Evolutionary conservation across 2,329 filamentous ascomycete genomes (phyloP).

Genomic region (Pestalotiopsis fici): DNA sequence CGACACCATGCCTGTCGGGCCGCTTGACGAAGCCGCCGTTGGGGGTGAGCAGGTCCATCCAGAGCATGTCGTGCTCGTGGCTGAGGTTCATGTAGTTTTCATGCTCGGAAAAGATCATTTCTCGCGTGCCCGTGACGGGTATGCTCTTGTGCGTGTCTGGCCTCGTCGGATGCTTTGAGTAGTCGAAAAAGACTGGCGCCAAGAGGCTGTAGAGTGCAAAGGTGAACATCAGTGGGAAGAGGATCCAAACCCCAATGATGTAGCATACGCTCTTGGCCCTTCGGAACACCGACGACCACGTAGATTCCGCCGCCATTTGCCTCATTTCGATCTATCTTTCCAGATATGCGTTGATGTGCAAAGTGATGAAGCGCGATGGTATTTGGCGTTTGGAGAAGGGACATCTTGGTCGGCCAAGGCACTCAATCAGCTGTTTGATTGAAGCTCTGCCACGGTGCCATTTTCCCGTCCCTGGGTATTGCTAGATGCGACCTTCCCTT

Average conservation of each 20-base stretch:
- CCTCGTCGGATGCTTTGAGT: neutral
- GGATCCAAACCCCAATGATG: neutral
- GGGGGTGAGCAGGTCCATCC: neutral
- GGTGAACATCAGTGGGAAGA: neutral
- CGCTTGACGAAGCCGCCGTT: neutral
- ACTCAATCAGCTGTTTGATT: neutral
- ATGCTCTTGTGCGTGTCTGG: neutral
- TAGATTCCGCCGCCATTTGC: neutral
- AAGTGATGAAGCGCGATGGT: no score
- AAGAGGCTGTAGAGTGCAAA: neutral
- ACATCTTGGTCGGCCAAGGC: neutral
- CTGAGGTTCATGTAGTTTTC: neutral
- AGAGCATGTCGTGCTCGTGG: neutral
- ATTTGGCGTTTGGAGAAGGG: no score
- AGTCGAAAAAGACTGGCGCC: neutral
- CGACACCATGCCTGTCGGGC: neutral
- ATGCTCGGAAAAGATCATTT: neutral
- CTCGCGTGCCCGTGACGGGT: neutral
- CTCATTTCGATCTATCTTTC: no score
- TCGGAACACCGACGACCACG: neutral
- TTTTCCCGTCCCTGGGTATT: neutral
- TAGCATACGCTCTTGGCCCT: neutral
- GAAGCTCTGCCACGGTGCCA: neutral
- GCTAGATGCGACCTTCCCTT: neutral
- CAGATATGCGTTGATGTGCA: no score